Evolutionary conservation across 2,329 filamentous ascomycete species (phyloP), one percentile per base, ranked within the genome.

Genomic region (Verticillium klebahnii): DNA sequence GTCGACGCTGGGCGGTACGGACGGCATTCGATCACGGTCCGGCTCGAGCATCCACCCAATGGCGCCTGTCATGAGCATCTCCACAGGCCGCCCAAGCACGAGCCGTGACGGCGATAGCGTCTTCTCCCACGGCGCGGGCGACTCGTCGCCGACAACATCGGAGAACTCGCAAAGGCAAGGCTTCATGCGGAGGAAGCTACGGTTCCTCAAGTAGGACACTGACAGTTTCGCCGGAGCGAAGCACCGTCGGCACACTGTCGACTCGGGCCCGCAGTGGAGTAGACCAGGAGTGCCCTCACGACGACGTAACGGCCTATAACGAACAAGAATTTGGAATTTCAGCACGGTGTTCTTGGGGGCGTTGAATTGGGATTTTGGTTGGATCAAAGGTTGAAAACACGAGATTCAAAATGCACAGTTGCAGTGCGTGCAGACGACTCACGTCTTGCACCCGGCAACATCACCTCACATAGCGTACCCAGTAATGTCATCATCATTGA

Each of bases 21-120:
- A 37, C 29, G 34, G 19, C 36, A 12, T 32, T 6, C 40, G 45
- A 39, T 58, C 60, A 31, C 17, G 56, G 23, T 54, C 40, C 17
- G 19, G 40, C 40, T 59, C 55, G 23, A 73, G 68, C 60, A 63
- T 58, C 58, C 56, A n/a, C 58, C 61, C 34, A 58, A 60, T 32
- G 54, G 54, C 14, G 61, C 58, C 32, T 56, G 58, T 54, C 11
- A 32, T 59, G 56, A 67, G 58, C 60, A 58, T 65, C 40, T 63
- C 36, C 32, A 58, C 54, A 1, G 58, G 65, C 59, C 62, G 62
- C n/a, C 45, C 52, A n/a, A 65, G 52, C 40, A 58, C 36, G 37
- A 61, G 60, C 52, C 80, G 74, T 61, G 76, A 79, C 56, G 74
- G 70, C 29, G 77, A 78, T 64, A 81, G 79, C 62, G 65, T 78